Percentiles rank a stretch among this genome's conserved stretches.
Evolutionary conservation across 352 stramenopile species (phyloP).

Genomic region (Halophytophthora polymorphica): DNA sequence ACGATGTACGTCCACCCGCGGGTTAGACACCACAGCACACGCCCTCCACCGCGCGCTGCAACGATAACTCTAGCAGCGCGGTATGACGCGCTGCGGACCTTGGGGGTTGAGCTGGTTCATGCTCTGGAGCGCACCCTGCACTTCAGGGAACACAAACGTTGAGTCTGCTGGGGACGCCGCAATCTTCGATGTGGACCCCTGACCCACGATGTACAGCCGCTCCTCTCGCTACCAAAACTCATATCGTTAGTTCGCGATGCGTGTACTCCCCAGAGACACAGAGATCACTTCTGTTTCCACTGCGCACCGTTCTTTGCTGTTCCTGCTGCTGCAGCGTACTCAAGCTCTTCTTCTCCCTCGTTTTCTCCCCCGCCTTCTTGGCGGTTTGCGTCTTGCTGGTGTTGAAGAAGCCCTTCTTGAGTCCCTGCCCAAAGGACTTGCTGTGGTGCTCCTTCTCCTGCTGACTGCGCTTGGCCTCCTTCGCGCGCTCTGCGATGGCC

Average conservation of each 20-base stretch:
- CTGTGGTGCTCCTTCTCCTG: slow-evolving; percentile 42
- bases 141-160: slow-evolving; percentile 71
- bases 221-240: slow-evolving; percentile 31
- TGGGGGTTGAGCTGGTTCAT: slow-evolving; percentile 65
- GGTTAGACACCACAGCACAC: background rate
- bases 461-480: slow-evolving; percentile 40
- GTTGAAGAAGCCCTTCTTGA: slow-evolving; percentile 78
- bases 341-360: slow-evolving; percentile 3
- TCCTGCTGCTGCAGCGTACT: slow-evolving; percentile 7
- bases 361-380: slow-evolving; percentile 10
- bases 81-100: slow-evolving; percentile 21
- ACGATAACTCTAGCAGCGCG: background rate
- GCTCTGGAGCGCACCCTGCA: slow-evolving; percentile 60
- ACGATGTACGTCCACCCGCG: background rate
- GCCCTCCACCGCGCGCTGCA: background rate
- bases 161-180: slow-evolving; percentile 3
- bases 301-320: slow-evolving; percentile 10
- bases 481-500: slow-evolving; percentile 42
- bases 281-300: background rate
- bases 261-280: background rate
- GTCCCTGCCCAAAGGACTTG: slow-evolving; percentile 52
- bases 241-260: slow-evolving; percentile 1
- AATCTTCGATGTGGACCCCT: slow-evolving; percentile 15
- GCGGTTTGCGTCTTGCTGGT: slow-evolving; percentile 8
- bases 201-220: slow-evolving; percentile 31